Conservation (phyloP, 1,139 yeast genomes). For the Taphrina confusa region DNA sequence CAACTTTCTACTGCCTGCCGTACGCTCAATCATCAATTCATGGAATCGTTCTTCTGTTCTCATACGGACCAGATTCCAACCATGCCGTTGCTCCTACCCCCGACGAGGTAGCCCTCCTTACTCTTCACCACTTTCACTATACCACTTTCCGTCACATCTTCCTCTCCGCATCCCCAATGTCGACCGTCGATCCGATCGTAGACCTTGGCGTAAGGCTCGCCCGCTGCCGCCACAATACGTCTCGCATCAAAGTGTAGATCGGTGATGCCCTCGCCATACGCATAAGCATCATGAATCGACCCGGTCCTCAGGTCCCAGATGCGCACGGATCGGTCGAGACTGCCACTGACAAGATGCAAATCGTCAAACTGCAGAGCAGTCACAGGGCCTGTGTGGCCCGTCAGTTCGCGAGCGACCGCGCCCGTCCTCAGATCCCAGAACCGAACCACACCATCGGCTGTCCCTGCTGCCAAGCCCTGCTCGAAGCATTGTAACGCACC, state of each 20-base stretch:
- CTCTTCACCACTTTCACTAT: conserved; percentile 52
- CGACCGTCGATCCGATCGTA: conserved; percentile 57
- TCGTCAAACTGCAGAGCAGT: conserved; percentile 71
- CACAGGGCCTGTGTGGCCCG: conserved; percentile 72
- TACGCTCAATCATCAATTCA: not conserved
- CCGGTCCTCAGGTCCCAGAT: conserved; percentile 76
- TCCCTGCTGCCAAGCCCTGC: conserved; percentile 74
- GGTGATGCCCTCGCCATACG: conserved; percentile 57
- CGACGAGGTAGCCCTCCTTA: conserved; percentile 63
- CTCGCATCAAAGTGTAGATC: conserved; percentile 59
- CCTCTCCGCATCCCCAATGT: conserved; percentile 58
- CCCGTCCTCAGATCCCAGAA: conserved; percentile 76
- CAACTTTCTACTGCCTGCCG: not conserved
- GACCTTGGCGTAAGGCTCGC: conserved; percentile 55
- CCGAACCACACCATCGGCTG: conserved; percentile 71
- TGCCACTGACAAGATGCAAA: conserved; percentile 62
- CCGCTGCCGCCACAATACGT: conserved; percentile 56
- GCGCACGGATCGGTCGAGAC: conserved; percentile 63
- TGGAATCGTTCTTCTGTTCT: not conserved
- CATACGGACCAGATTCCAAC: conserved; percentile 56
- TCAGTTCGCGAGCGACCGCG: conserved; percentile 62
- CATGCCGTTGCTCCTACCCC: conserved; percentile 61
- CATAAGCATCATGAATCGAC: conserved; percentile 59
- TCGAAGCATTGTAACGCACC: conserved; percentile 66
- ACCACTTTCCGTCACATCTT: conserved; percentile 44